Evolutionary conservation across 257 asterid genomes (phyloP), one percentile per base, ranked within the genome.

Genomic region (Echites panduratus): DNA sequence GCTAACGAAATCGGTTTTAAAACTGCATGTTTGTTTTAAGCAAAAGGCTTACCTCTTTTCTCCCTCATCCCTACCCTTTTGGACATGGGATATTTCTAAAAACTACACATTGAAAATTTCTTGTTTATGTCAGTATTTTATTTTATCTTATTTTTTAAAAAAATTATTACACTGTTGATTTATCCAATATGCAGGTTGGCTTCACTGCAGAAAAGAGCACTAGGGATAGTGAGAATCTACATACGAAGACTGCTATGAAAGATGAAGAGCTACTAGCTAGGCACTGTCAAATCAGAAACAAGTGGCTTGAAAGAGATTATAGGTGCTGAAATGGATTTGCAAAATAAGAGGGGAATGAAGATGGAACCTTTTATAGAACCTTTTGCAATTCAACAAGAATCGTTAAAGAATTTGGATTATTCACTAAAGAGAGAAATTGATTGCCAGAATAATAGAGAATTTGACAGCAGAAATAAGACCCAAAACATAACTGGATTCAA

Each of bases 151-250:
- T n/a, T n/a, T n/a, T n/a, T 52, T 5, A 4, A 12, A 13, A 10
- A 58, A 8, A 19, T 35, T 17, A 17, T 20, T 4, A 3, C 20
- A 9, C 5, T 11, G 29, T 73, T 9, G 16, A 52, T n/a, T 62
- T 73, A 64, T 20, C 17, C 22, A 8, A 48, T 32, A 35, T 73
- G 61, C 71, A 63, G 72, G 10, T 64, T 35, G 54, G 32, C 58
- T 3, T 45, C 41, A 19, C 1, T 50, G 61, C 19, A 4, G 56
- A 73, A 44, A 24, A 50, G 48, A 27, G 27, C 49, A 35, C 19
- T n/a, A 10, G 13, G 17, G 59, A 45, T 32, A 11, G 47, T 35
- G 26, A 32, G 22, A 38, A 54, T 1, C 38, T 13, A 27, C 38
- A 29, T 38, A 13, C 40, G 0, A 19, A 58, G 65, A 58, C 27